phyloP scores from a whole-genome alignment of 2,329 filamentous ascomycete species.

The Pseudogymnoascus sp. region DNA sequence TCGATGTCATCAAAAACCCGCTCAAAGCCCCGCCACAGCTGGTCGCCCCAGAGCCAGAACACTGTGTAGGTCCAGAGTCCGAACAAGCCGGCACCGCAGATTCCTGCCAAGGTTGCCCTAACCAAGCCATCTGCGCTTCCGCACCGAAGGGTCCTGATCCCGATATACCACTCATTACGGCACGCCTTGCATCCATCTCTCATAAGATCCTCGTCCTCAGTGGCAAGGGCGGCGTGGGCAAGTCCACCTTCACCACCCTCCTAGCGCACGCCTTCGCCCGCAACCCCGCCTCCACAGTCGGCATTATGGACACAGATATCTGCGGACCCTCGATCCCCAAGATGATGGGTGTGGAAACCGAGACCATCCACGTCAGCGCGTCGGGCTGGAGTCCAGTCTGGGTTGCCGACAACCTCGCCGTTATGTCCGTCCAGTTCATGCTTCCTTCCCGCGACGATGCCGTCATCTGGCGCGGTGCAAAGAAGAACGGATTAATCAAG shows the following conservation, averaged over 20 bases:
- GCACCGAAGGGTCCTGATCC: conserved; percentile 93
- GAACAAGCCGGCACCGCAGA: conserved; percentile 64
- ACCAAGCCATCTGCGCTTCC: conserved; percentile 90
- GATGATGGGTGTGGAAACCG: conserved; percentile 95
- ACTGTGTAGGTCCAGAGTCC: conserved; percentile 88
- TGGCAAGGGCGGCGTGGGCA: conserved; percentile 94
- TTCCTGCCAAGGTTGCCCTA: conserved; percentile 90
- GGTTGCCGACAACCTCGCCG: conserved; percentile 87
- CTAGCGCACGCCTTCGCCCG: conserved; percentile 84
- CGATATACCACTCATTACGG: conserved; percentile 81
- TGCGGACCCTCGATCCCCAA: conserved; percentile 95
- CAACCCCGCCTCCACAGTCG: conserved; percentile 71
- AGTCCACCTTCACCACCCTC: conserved; percentile 86
- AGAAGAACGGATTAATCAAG: conserved; percentile 98
- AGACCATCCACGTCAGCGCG: conserved; percentile 86
- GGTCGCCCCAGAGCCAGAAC: conserved; percentile 91
- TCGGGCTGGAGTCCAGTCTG: conserved; percentile 93
- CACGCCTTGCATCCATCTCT: conserved; percentile 70
- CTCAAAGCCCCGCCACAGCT: conserved; percentile 75
- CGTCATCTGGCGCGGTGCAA: conserved; percentile 93
- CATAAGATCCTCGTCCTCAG: conserved; percentile 92
- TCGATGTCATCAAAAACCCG: conserved; percentile 68
- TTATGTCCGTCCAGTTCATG: conserved; percentile 99
- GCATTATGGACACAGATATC: conserved; percentile 97
- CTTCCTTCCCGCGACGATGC: conserved; percentile 88